phyloP scores from a whole-genome alignment of 78 protist species.

The Tieghemostelium lacteum region DNA sequence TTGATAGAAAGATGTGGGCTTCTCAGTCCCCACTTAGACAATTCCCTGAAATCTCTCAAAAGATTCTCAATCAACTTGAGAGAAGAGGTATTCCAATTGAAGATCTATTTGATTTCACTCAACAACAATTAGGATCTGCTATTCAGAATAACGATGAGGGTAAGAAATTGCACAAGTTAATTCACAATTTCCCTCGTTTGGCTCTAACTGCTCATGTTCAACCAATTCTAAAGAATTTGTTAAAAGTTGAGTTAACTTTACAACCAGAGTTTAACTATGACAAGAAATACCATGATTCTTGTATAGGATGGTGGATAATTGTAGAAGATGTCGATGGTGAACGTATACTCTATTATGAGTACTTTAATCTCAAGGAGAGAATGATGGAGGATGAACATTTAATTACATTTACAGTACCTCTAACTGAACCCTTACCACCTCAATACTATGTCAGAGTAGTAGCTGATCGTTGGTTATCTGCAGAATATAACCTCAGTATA shows the following conservation, averaged over 20 bases:
- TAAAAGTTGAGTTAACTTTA: constrained; percentile 91
- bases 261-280: constrained; percentile 96
- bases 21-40: constrained; percentile 98
- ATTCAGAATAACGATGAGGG: constrained; percentile 91
- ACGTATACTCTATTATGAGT: constrained; percentile 95
- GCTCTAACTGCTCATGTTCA: constrained; percentile 92
- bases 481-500: constrained; percentile 92
- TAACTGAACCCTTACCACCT: constrained; percentile 98
- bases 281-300: constrained; percentile 89
- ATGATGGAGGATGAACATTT: constrained; percentile 86
- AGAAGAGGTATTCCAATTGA: constrained; percentile 91
- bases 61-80: constrained; percentile 91
- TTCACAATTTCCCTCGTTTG: constrained; percentile 94
- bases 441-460: constrained; percentile 95
- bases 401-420: constrained; percentile 93
- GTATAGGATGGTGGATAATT: constrained; percentile 93
- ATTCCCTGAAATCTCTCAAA: constrained; percentile 87
- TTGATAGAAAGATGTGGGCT: constrained; percentile 95
- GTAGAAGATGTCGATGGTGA: constrained; percentile 98
- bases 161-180: constrained; percentile 81
- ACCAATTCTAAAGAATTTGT: constrained; percentile 95
- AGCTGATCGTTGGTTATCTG: constrained; percentile 96
- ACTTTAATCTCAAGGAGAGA: constrained; percentile 83
- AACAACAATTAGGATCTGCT: constrained; percentile 90
- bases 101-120: constrained; percentile 86